Evolutionary conservation across 2,329 filamentous ascomycete species (phyloP).

Genomic region (Sarocladium kiliense): DNA sequence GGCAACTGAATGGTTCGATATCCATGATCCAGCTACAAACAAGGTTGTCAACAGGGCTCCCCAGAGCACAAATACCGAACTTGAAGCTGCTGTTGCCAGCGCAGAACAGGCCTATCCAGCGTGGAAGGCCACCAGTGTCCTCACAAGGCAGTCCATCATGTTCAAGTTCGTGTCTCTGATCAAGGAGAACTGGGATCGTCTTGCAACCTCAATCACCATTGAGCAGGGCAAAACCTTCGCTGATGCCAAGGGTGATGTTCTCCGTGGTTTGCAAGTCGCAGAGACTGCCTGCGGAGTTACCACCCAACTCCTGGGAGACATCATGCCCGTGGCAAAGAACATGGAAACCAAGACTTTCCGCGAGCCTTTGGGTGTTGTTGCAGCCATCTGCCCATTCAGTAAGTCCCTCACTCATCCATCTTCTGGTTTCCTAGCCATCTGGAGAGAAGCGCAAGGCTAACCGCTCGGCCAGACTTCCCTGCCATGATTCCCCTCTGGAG

Average conservation of each 20-base stretch:
- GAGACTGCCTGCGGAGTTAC: conserved; percentile 71
- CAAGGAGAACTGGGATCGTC: conserved; percentile 69
- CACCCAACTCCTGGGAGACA: conserved; percentile 67
- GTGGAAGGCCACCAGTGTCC: conserved; percentile 62
- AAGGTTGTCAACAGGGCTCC: conserved; percentile 72
- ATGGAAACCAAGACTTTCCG: conserved; percentile 73
- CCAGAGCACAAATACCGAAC: conserved; percentile 39
- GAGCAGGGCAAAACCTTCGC: conserved; percentile 78
- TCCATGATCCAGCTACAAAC: conserved; percentile 74
- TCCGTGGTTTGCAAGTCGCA: conserved; percentile 70
- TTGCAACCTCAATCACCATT: conserved; percentile 71
- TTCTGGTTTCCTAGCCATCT: background rate
- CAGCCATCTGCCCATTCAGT: conserved; percentile 73
- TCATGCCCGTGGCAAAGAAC: conserved; percentile 73
- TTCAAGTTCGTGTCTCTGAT: conserved; percentile 71
- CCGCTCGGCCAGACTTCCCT: conserved; percentile 61
- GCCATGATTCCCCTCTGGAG: conserved; percentile 81
- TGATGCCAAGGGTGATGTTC: conserved; percentile 70
- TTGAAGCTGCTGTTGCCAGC: conserved; percentile 39
- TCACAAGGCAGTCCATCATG: conserved; percentile 70
- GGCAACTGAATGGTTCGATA: conserved; percentile 65
- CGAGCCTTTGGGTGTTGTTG: conserved; percentile 66
- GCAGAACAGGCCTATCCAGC: conserved; percentile 64
- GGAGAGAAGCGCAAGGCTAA: background rate
- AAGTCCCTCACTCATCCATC: conserved; percentile 11